Conservation (phyloP, 495 filamentous ascomycete genomes). For the Parathielavia hyrcaniae region DNA sequence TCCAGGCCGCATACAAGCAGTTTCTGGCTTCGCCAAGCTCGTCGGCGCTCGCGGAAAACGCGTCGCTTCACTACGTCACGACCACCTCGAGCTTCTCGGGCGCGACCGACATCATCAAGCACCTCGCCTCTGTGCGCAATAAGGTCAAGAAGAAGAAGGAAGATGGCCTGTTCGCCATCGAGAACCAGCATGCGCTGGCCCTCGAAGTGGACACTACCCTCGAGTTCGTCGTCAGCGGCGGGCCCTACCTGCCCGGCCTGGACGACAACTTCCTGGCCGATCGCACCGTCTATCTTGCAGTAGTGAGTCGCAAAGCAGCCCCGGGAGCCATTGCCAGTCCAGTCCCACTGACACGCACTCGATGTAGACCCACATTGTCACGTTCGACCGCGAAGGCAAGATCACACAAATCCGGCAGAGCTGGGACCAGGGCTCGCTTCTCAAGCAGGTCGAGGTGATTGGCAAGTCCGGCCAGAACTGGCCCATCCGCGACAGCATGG, state of each 20-base stretch:
- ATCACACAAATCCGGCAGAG: constrained; percentile 80
- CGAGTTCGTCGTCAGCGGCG: constrained; percentile 74
- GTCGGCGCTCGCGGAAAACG: constrained; percentile 58
- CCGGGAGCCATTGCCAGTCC: not conserved
- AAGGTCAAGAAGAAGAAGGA: constrained; percentile 75
- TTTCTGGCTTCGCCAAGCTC: constrained; percentile 68
- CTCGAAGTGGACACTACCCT: constrained; percentile 76
- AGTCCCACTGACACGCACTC: constrained; percentile 28
- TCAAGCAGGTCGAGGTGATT: constrained; percentile 92
- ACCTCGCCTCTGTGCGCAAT: constrained; percentile 58
- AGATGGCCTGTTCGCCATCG: constrained; percentile 63
- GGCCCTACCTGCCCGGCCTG: constrained; percentile 78
- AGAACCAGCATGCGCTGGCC: constrained; percentile 60
- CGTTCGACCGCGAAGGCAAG: constrained; percentile 66
- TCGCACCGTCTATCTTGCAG: constrained; percentile 68
- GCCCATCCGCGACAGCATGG: constrained; percentile 86
- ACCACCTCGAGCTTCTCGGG: constrained; percentile 70
- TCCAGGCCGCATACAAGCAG: constrained; percentile 57
- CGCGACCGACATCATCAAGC: constrained; percentile 66
- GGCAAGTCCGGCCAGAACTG: constrained; percentile 80
- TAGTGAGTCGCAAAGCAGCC: constrained; percentile 52
- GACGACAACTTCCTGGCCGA: constrained; percentile 94
- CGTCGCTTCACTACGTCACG: constrained; percentile 84
- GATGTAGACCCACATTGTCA: constrained; percentile 77
- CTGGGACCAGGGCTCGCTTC: constrained; percentile 91